Base-by-base conservation (phyloP, 768 basidiomycete species). In the Podaxis sp. region DNA sequence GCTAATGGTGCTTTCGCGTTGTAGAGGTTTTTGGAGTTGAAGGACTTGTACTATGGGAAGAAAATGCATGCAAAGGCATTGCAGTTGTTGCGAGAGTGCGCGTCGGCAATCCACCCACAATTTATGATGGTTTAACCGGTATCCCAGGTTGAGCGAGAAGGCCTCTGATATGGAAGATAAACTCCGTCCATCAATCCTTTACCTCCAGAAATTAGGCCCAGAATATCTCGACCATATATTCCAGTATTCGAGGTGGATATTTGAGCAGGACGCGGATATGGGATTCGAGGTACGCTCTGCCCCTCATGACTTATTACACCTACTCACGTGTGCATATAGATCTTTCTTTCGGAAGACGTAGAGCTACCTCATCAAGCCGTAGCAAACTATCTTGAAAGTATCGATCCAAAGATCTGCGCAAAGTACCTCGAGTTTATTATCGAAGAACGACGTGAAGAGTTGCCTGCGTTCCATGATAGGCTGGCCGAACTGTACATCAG, bases 261-360 rank as follows among this genome's bases (percentile, higher is more conserved):
- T 98, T 66, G 84, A 91, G 29, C 79, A 83, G 19, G 85, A 96
- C 67, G 76, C 80, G 0, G 80, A 85, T 24, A 87, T 89, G 74
- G 95, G 84, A 1, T 88, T 98, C 63, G 82, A 94, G 77, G 96
- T 88, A 66, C 37, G 71, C 59, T 38, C 27, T 53, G 6, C 17
- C 3, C 25, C 33, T 13, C 11, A 25, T 27, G 1, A 25, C 41
- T 49, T 27, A 22, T 37, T 60, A 27, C n/a, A 41, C 27, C 38
- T n/a, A 33, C 49, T 37, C 17, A 22, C 11, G 55, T 24, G 52
- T 60, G 22, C 19, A 46, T 19, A 2, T 66, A 97, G 94, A 93
- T 99, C 46, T 99, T 98, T 70, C 94, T 89, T 2, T 94, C 96
- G 0, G 96, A 98, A 69, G 95, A 98, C 62, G 91, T 91, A 6